A percentile compares a stretch with the other conserved stretches of the same genome.
Evolutionary conservation across 805 yeast genomes (phyloP).

Genomic region (Wickerhamiella nectarea): DNA sequence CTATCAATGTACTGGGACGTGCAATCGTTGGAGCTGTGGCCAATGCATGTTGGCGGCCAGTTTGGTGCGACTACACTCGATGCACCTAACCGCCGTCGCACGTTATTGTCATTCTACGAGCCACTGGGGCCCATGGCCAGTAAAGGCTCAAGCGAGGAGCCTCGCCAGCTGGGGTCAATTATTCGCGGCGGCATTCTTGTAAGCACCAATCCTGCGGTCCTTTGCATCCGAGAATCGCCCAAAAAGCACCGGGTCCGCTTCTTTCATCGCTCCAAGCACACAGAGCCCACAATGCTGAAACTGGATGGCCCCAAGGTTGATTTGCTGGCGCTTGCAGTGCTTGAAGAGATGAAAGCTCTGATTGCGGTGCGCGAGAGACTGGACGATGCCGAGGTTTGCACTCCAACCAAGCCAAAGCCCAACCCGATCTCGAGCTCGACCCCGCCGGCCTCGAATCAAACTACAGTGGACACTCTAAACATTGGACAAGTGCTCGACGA

Average conservation of each 20-base stretch:
- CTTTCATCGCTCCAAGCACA: not conserved
- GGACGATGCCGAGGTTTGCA: not conserved
- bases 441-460: not conserved
- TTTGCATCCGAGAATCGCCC: constrained; percentile 15
- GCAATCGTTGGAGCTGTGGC: constrained; percentile 16
- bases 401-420: not conserved
- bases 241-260: constrained; percentile 7
- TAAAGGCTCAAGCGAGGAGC: not conserved
- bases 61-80: constrained; percentile 14
- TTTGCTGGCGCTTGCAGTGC: constrained; percentile 23
- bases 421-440: not conserved
- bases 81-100: constrained; percentile 13
- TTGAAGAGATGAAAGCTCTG: constrained; percentile 22
- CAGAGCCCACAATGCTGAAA: constrained; percentile 13
- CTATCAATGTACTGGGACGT: constrained; percentile 27
- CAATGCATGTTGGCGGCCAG: constrained; percentile 26
- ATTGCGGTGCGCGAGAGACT: constrained; percentile 1
- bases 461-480: constrained; percentile 7
- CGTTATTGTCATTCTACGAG: constrained; percentile 15
- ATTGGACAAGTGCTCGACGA: constrained; percentile 7
- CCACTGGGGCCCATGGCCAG: constrained; percentile 8
- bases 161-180: constrained; percentile 15
- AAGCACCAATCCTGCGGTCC: constrained; percentile 17
- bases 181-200: constrained; percentile 22
- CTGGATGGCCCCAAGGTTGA: constrained; percentile 21